Evolutionary conservation across 2,329 filamentous ascomycete species (phyloP), one percentile per base, ranked within the genome.

Genomic region (Furcasterigmium sp.): DNA sequence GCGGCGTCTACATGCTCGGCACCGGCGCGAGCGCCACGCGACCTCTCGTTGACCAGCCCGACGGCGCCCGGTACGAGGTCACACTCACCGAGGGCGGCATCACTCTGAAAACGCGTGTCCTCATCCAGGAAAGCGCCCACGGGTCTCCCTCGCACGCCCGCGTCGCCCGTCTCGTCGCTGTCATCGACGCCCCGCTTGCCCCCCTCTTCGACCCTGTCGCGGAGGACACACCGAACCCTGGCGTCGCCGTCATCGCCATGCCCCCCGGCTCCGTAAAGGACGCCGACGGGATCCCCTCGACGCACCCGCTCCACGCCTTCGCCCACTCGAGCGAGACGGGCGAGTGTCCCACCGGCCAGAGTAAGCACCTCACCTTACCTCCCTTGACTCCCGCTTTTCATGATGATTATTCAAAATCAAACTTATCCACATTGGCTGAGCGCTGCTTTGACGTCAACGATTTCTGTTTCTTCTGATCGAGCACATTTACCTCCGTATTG

Each of bases 401-500:
- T 90, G 91, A 96, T 97, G 91, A 95, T 75, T 67, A 67, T 68
- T 78, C 46, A 69, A 65, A 68, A 73, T 75, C 94, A 93, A 88
- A 91, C 91, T 97, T 97, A 97, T 96, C 91, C 96, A 97, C 91
- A 96, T 97, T 97, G 90, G 87, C 91, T 91, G 91, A 95, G 85
- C 70, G 71, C 65, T 76, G 70, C 70, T 58, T 85, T 95, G 91
- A 94, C 82, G 90, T 93, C 77, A 77, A 75, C 63, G 74, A 74
- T 78, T 81, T 90, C 85, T 91, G 84, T 57, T 52, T 51, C 44
- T 25, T 49, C 42, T 49, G 72, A 54, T 38, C 36, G 32, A 28
- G 13, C 29, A 13, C 2, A 20, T 19, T 39, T 15, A 36, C 13
- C n/a, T 15, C 18, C 4, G 13, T 36, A 4, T 39, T 11, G 14